Percentiles rank a stretch among this genome's conserved stretches.
These are phyloP conservation scores for Endocladia muricata DNA, from an alignment of 31 red algal genomes.

Conservation along the genomic window DNA sequence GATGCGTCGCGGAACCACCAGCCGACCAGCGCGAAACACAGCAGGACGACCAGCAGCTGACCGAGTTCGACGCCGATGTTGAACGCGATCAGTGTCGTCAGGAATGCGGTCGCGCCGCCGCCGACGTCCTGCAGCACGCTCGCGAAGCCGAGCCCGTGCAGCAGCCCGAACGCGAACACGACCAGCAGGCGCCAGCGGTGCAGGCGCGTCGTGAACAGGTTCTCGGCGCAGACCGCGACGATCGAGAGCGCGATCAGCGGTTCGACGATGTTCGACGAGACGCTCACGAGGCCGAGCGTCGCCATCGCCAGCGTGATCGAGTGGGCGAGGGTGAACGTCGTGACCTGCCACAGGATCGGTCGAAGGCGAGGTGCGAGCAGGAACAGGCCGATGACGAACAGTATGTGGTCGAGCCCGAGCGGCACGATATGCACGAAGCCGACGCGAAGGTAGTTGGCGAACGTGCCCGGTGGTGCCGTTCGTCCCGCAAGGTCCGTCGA, in stretches of 20 bases:
- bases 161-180: conserved; percentile 2
- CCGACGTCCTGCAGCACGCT: not conserved
- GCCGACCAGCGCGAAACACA: too few relatives aligned
- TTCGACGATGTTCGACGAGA: not conserved
- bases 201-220: conserved; percentile 1
- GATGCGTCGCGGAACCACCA: too few relatives aligned
- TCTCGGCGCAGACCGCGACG: not conserved
- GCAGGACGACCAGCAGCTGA: not conserved
- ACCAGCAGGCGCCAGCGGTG: not conserved
- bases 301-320: conserved; percentile 1
- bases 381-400: conserved; percentile 1
- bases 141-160: conserved; percentile 10
- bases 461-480: too few relatives aligned
- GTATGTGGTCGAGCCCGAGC: conserved; percentile 9
- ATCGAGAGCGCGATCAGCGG: conserved; percentile 4
- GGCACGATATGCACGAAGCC: too few relatives aligned
- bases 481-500: too few relatives aligned
- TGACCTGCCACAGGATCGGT: not conserved
- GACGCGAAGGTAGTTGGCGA: too few relatives aligned
- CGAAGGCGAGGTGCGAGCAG: not conserved
- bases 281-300: not conserved
- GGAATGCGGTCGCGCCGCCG: not conserved
- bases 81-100: not conserved
- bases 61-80: conserved; percentile 11
- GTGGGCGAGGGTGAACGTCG: conserved; percentile 9